A percentile compares a stretch with the other conserved stretches of the same genome.
Evolutionary conservation across 257 asterid species (phyloP).

Genomic region (Ilex asprella): DNA sequence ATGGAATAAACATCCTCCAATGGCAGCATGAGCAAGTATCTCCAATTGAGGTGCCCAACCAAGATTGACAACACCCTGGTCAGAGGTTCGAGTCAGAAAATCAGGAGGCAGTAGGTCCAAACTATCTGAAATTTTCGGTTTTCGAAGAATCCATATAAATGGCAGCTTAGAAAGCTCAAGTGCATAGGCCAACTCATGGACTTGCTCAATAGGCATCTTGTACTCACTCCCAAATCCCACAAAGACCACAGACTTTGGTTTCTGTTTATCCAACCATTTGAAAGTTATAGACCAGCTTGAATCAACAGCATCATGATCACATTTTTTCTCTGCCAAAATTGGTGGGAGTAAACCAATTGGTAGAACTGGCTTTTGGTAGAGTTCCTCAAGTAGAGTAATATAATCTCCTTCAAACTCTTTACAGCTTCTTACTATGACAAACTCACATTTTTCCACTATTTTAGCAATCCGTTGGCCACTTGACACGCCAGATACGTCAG

Average conservation of each 20-base stretch:
- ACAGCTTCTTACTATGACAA: constrained; percentile 29
- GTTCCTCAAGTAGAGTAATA: constrained; percentile 18
- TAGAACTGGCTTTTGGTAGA: constrained; percentile 28
- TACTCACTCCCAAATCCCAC: constrained; percentile 51
- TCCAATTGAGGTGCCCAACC: constrained; percentile 42
- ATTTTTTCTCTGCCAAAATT: background rate
- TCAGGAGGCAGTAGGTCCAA: constrained; percentile 28
- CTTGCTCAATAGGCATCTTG: constrained; percentile 35
- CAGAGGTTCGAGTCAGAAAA: constrained; percentile 19
- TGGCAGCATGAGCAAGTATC: constrained; percentile 40
- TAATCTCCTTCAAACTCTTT: constrained; percentile 36
- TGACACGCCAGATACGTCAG: constrained; percentile 29
- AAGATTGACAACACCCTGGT: constrained; percentile 25
- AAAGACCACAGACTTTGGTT: constrained; percentile 29
- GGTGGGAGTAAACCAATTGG: constrained; percentile 39
- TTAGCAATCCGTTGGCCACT: constrained; percentile 31
- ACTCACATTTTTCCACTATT: constrained; percentile 23
- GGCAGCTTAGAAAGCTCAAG: constrained; percentile 35
- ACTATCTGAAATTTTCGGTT: constrained; percentile 19
- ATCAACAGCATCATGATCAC: background rate
- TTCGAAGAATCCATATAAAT: constrained; percentile 40
- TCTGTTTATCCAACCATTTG: constrained; percentile 36
- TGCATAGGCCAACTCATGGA: constrained; percentile 37
- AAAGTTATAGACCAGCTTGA: constrained; percentile 12
- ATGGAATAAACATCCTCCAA: constrained; percentile 43